Evolutionary conservation across 2,329 filamentous ascomycete genomes (phyloP).

Genomic region (Aspergillus japonicus): DNA sequence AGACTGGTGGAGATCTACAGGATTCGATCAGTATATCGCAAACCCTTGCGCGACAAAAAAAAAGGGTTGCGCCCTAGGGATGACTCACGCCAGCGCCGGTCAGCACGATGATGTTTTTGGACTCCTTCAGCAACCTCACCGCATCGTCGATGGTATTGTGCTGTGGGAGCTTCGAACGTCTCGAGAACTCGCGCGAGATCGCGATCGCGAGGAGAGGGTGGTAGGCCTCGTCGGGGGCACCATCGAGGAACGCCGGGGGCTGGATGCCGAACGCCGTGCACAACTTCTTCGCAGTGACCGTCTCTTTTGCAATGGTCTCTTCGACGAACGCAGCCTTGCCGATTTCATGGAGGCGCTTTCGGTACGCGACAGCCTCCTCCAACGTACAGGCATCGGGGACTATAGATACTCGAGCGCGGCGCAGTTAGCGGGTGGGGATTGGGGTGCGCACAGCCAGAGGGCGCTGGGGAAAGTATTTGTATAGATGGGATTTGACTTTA

Average conservation of each 20-base stretch:
- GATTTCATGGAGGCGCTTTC: constrained; percentile 69
- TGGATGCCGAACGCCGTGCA: constrained; percentile 81
- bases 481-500: constrained; percentile 38
- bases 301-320: constrained; percentile 66
- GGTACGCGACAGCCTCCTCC: constrained; percentile 67
- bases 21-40: constrained; percentile 5
- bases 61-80: background rate
- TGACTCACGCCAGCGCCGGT: constrained; percentile 74
- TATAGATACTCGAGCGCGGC: constrained; percentile 16
- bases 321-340: constrained; percentile 77
- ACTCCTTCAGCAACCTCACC: constrained; percentile 69
- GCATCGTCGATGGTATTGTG: constrained; percentile 90
- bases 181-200: constrained; percentile 76
- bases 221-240: constrained; percentile 69
- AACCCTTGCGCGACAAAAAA: background rate
- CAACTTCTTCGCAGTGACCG: constrained; percentile 75
- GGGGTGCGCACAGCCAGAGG: background rate
- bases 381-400: constrained; percentile 61
- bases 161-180: constrained; percentile 72
- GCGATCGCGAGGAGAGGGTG: constrained; percentile 72
- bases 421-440: background rate
- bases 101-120: constrained; percentile 84
- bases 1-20: constrained; percentile 82
- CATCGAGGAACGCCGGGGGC: constrained; percentile 71
- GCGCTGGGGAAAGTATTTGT: background rate